Evolutionary conservation across 2,329 filamentous ascomycete genomes (phyloP), one percentile per base, ranked within the genome.

Genomic region (Scedosporium dehoogii): DNA sequence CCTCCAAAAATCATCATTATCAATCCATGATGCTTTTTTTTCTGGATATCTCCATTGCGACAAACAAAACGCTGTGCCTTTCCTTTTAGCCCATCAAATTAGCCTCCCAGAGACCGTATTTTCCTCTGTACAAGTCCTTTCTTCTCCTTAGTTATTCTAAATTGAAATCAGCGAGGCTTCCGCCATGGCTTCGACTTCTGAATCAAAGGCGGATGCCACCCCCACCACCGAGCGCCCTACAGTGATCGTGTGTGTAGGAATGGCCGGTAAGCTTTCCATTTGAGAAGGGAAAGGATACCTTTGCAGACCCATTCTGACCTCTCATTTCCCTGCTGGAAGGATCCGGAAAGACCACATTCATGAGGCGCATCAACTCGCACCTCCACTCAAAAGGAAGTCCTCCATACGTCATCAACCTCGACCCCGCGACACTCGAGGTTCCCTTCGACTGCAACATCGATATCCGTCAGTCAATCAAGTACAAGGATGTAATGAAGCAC

Each of bases 401-500:
- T 1, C 94, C 96, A 4, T 99, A 99, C 74, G 92, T 97, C 64
- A 86, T 99, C 72, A 99, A 99, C 75, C 88, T 99, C 65, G 94
- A 99, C 72, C 94, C 94, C 1, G 94, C 96, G 48, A 94, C 99
- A 7, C 84, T 92, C 70, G 91, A 88, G 68, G 90, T 97, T 6
- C 94, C 96, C 3, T 99, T 97, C 72, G 93, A 96, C 68, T 87
- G 89, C 74, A 99, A 99, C 76, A 97, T 99, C 76, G 94, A 99
- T 76, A 99, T 99, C 69, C 91, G 96, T 70, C 94, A 99, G 76
- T 94, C 90, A 27, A 93, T 99, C 74, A 97, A 99, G 82, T 99
- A 99, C 81, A 94, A 96, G 74, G 93, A 99, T 76, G 94, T 99
- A 66, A 99, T 99, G 96, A 96, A 93, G 77, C 92, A 97, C 77